Conservation (phyloP, 2,329 filamentous ascomycete genomes). For the Escovopsis sp. region DNA sequence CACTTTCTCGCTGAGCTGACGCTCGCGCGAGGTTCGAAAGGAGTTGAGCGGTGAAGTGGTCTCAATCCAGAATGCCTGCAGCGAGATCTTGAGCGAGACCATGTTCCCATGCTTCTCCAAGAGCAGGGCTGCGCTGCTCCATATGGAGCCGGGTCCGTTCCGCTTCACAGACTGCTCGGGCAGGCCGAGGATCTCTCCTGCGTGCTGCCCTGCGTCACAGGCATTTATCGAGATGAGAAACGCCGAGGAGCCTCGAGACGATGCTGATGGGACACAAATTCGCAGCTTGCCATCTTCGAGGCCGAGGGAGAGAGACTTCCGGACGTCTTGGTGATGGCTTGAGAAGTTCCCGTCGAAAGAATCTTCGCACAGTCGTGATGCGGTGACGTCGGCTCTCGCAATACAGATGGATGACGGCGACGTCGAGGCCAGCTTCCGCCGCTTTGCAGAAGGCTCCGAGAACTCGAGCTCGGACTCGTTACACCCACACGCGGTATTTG, state of each 20-base stretch:
- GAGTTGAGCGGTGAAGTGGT: constrained; percentile 16
- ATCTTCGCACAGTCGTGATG: constrained; percentile 13
- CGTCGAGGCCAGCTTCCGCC: constrained; percentile 13
- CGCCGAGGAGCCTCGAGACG: constrained; percentile 3
- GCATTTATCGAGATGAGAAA: constrained; percentile 10
- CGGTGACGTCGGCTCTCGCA: constrained; percentile 10
- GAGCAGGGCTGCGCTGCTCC: constrained; percentile 17
- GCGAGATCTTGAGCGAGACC: constrained; percentile 16
- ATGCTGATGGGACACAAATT: constrained; percentile 7
- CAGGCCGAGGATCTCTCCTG: constrained; percentile 9
- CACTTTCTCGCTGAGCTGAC: constrained; percentile 18
- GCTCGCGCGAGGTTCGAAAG: constrained; percentile 16
- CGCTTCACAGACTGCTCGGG: constrained; percentile 6
- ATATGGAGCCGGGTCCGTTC: constrained; percentile 17
- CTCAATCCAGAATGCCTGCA: constrained; percentile 28
- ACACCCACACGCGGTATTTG: too few relatives aligned
- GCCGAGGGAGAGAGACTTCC: constrained; percentile 9
- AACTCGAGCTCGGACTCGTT: neutral
- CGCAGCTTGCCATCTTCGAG: constrained; percentile 6
- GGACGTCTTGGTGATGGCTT: constrained; percentile 8
- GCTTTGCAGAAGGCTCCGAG: constrained; percentile 14
- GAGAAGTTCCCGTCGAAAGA: constrained; percentile 1
- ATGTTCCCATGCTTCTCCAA: constrained; percentile 13
- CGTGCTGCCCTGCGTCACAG: constrained; percentile 9
- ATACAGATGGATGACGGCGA: constrained; percentile 10